These are phyloP conservation scores for Acanthamoeba royreba DNA, from an alignment of 208 protist genomes.

Conservation along the genomic window DNA sequence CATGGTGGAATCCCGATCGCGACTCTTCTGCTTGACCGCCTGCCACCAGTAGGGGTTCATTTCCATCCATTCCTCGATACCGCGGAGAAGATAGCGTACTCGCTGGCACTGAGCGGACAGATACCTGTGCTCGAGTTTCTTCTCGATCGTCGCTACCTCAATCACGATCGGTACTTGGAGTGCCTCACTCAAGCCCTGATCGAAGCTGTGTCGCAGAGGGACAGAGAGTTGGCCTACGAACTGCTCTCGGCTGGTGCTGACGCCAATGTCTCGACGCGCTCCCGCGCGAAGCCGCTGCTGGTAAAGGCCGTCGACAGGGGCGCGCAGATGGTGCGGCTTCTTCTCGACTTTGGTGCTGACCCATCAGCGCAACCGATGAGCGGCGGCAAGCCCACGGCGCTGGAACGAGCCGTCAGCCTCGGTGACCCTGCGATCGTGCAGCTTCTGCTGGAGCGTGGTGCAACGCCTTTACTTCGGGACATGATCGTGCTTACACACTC, in stretches of 20 bases:
- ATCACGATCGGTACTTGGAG: not conserved
- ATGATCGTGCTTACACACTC: too few species aligned
- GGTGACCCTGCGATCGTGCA: not conserved
- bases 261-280: not conserved
- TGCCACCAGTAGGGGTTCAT: too few species aligned
- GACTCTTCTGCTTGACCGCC: too few species aligned
- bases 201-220: not conserved
- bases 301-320: not conserved
- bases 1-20: too few species aligned
- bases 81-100: not conserved
- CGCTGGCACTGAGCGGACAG: not conserved
- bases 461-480: too few species aligned
- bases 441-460: not conserved
- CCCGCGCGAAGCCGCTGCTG: not conserved
- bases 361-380: not conserved
- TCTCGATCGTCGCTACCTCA: not conserved
- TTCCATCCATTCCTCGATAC: not conserved
- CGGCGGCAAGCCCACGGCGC: not conserved
- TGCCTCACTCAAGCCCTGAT: not conserved
- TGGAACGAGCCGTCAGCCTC: not conserved
- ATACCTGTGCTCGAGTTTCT: not conserved
- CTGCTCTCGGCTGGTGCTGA: not conserved
- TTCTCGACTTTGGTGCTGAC: not conserved
- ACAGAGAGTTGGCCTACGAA: not conserved
- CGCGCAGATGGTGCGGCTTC: not conserved